A percentile compares a stretch with the other conserved stretches of the same genome.
phyloP scores from a whole-genome alignment of 2,329 filamentous ascomycete species.

The Ceratocystis diversiconidia region DNA sequence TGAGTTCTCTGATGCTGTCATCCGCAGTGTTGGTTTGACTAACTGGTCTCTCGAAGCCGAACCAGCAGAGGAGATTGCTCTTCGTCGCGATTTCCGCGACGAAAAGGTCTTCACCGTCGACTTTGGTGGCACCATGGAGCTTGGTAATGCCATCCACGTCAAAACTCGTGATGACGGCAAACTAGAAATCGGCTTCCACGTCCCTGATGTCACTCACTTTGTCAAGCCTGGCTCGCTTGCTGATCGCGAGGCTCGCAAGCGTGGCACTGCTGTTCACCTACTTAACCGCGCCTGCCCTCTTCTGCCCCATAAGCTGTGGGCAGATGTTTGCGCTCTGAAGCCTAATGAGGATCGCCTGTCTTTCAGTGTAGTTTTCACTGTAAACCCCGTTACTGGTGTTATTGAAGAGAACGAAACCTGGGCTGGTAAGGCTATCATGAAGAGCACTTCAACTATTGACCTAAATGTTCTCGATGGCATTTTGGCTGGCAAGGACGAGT shows the following conservation, averaged over 20 bases:
- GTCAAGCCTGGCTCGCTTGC: slow-evolving; percentile 92
- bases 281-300: slow-evolving; percentile 80
- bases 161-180: slow-evolving; percentile 71
- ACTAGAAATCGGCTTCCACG: slow-evolving; percentile 88
- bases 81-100: slow-evolving; percentile 76
- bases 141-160: slow-evolving; percentile 87
- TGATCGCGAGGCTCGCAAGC: slow-evolving; percentile 94
- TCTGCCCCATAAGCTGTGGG: slow-evolving; percentile 71
- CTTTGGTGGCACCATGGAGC: slow-evolving; percentile 70
- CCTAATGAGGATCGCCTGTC: slow-evolving; percentile 83
- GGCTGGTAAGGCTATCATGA: slow-evolving; percentile 88
- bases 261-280: slow-evolving; percentile 87
- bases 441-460: slow-evolving; percentile 73
- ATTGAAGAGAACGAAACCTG: slow-evolving; percentile 77
- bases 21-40: slow-evolving; percentile 81
- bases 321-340: slow-evolving; percentile 73
- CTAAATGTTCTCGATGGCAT: slow-evolving; percentile 78
- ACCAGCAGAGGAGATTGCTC: slow-evolving; percentile 55
- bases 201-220: slow-evolving; percentile 90
- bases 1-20: slow-evolving; percentile 91
- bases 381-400: slow-evolving; percentile 64
- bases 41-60: slow-evolving; percentile 83
- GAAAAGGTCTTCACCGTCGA: slow-evolving; percentile 89
- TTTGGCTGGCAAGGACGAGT: slow-evolving; percentile 53
- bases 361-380: slow-evolving; percentile 83